phyloP scores from a whole-genome alignment of 2,329 filamentous ascomycete species.

The Orbilia brochopaga region DNA sequence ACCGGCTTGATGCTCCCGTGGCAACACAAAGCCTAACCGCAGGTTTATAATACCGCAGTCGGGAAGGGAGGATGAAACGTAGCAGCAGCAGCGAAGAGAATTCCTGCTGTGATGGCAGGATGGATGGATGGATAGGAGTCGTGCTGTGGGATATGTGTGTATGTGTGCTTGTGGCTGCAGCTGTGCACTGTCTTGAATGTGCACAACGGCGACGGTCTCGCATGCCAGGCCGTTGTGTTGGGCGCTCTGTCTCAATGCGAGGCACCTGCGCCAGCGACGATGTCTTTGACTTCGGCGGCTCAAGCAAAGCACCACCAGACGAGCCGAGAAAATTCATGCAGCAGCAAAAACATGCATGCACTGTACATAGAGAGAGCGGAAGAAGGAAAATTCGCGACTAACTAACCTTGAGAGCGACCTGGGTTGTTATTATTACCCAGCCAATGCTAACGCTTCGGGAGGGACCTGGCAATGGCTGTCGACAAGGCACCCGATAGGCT shows the following conservation, averaged over 20 bases:
- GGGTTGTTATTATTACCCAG: not conserved
- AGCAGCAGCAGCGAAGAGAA: slow-evolving; percentile 1
- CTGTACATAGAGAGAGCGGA: not conserved
- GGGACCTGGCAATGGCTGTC: slow-evolving; percentile 3
- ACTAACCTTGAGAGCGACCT: slow-evolving; percentile 7
- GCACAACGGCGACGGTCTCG: not conserved
- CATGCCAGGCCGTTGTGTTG: not conserved
- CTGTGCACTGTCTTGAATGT: not conserved
- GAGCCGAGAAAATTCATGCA: not conserved
- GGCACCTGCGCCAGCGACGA: not conserved
- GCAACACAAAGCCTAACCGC: slow-evolving; percentile 31
- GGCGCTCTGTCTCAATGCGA: not conserved
- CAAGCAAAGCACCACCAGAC: not conserved
- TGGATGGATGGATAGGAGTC: too few relatives aligned
- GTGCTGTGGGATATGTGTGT: not conserved
- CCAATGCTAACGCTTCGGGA: not conserved
- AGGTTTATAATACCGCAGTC: too few relatives aligned
- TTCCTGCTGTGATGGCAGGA: not conserved
- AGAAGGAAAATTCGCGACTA: slow-evolving; percentile 11
- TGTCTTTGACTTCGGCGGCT: not conserved
- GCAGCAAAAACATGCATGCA: not conserved
- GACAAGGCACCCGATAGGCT: slow-evolving; percentile 33
- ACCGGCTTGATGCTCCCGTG: slow-evolving; percentile 10
- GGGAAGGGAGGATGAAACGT: slow-evolving; percentile 11
- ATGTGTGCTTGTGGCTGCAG: not conserved